Percentiles rank a stretch among this genome's conserved stretches.
Evolutionary conservation across 1,284 basidiomycete species (phyloP).

Genomic region (Trametes sp.): DNA sequence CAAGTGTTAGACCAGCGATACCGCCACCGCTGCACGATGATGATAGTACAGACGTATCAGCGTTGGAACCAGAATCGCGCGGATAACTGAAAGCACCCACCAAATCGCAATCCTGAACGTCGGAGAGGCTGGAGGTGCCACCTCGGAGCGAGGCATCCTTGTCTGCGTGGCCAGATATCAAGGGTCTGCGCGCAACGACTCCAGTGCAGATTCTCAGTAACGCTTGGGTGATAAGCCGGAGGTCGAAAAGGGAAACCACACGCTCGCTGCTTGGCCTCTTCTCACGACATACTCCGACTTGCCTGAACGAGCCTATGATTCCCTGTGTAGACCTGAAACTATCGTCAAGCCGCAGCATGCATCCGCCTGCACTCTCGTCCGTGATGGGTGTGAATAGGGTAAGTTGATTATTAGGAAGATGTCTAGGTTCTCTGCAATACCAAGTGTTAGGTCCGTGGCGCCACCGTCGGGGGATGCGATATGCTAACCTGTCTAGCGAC

Average conservation of each 20-base stretch:
- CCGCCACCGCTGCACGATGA: constrained; percentile 44
- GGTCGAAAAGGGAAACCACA: not conserved
- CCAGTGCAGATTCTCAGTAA: too few relatives aligned
- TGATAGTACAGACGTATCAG: not conserved
- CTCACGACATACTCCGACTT: not conserved
- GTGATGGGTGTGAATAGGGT: too few relatives aligned
- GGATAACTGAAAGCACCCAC: not conserved
- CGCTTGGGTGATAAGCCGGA: not conserved
- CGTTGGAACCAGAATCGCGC: not conserved
- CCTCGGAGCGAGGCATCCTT: not conserved
- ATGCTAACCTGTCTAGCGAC: constrained; percentile 10
- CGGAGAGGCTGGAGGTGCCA: not conserved
- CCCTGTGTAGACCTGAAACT: too few relatives aligned
- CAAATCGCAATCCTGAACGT: not conserved
- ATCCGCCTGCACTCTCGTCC: too few relatives aligned
- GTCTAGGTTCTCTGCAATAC: too few relatives aligned
- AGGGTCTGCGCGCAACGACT: too few relatives aligned
- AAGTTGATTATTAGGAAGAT: too few relatives aligned
- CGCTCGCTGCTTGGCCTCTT: not conserved
- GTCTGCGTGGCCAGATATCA: too few relatives aligned
- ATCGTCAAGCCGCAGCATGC: too few relatives aligned
- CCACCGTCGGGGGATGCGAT: too few relatives aligned
- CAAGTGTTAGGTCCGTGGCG: too few relatives aligned
- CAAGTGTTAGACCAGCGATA: constrained; percentile 46
- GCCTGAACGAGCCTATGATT: not conserved